These are phyloP conservation scores for Podaxis carcinomalis DNA, from an alignment of 768 basidiomycete genomes.

Conservation along the genomic window DNA sequence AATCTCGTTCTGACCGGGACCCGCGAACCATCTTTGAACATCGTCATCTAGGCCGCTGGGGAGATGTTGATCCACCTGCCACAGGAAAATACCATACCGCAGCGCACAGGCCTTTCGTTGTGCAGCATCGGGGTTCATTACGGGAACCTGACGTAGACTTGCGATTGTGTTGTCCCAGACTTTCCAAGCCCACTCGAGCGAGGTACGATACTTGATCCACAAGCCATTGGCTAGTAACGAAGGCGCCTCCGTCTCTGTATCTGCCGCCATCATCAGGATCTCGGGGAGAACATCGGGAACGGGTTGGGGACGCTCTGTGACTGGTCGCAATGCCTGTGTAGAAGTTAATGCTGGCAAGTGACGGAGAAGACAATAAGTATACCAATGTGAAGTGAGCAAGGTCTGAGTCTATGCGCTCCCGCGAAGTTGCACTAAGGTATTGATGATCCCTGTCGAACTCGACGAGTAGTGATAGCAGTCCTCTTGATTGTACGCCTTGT, in stretches of 20 bases:
- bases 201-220: constrained; percentile 79
- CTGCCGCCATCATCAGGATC: constrained; percentile 60
- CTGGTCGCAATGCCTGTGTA: constrained; percentile 44
- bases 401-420: constrained; percentile 59
- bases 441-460: constrained; percentile 56
- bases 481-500: constrained; percentile 61
- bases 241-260: constrained; percentile 55
- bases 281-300: constrained; percentile 55
- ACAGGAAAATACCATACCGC: constrained; percentile 67
- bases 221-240: constrained; percentile 69
- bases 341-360: background rate
- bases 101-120: constrained; percentile 51
- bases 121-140: constrained; percentile 43
- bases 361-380: constrained; percentile 17
- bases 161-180: constrained; percentile 83
- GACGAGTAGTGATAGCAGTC: constrained; percentile 56
- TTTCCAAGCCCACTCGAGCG: constrained; percentile 73
- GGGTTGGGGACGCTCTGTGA: constrained; percentile 30
- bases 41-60: constrained; percentile 67
- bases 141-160: constrained; percentile 64
- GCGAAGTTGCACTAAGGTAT: constrained; percentile 49
- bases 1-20: constrained; percentile 62
- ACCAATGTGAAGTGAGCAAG: constrained; percentile 61
- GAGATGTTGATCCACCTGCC: constrained; percentile 74
- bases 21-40: constrained; percentile 68